Conservation (phyloP, 179 eudicot species). For the Camellia oleifera region DNA sequence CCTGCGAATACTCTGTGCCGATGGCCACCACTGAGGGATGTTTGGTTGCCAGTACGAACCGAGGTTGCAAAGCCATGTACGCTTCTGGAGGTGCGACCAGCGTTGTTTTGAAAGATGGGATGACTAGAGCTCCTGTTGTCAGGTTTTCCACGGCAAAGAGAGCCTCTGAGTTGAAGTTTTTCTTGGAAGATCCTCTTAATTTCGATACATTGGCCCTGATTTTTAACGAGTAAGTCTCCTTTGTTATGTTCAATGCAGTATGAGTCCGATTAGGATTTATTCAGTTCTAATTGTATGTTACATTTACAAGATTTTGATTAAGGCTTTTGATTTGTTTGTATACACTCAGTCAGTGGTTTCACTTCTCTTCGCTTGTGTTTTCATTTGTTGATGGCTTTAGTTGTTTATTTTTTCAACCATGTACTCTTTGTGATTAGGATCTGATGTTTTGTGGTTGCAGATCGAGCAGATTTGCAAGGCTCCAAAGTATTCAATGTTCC, state of each 20-base stretch:
- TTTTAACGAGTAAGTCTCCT: slow-evolving; percentile 43
- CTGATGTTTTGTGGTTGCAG: slow-evolving; percentile 12
- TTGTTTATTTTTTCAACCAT: not conserved
- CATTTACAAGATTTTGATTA: not conserved
- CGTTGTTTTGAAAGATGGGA: slow-evolving; percentile 38
- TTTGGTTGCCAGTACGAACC: slow-evolving; percentile 50
- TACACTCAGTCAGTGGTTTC: too few relatives aligned
- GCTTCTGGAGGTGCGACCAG: slow-evolving; percentile 43
- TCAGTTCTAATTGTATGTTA: too few relatives aligned
- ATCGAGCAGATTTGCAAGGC: slow-evolving; percentile 42
- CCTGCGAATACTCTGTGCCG: slow-evolving; percentile 41
- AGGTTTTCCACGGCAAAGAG: slow-evolving; percentile 40
- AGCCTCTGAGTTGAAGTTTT: slow-evolving; percentile 41
- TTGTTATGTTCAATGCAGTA: not conserved
- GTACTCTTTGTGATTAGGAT: not conserved
- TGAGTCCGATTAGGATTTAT: not conserved
- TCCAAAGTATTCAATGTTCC: slow-evolving; percentile 32
- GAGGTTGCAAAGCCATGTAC: slow-evolving; percentile 50
- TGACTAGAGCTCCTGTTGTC: slow-evolving; percentile 59
- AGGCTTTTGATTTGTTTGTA: not conserved
- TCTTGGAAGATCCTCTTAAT: slow-evolving; percentile 42
- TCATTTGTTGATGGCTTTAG: not conserved
- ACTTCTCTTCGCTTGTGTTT: not conserved
- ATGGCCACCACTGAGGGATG: slow-evolving; percentile 62
- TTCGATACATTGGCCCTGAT: slow-evolving; percentile 38